phyloP scores from a whole-genome alignment of 306 rosid genomes.

The Medicago lupulina region DNA sequence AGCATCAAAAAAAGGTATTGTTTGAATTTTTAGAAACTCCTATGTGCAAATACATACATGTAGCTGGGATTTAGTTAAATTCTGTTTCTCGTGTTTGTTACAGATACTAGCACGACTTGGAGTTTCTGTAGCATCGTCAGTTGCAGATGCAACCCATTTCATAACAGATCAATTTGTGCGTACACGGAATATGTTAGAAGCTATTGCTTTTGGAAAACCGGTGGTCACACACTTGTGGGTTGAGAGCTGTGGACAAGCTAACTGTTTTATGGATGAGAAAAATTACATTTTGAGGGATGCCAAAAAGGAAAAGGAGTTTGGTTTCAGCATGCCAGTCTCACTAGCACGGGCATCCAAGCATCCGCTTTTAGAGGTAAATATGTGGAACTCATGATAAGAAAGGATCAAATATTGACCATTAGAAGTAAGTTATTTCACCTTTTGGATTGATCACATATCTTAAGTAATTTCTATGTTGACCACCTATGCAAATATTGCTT shows the following conservation, averaged over 20 bases:
- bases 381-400: neutral
- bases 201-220: constrained; percentile 87
- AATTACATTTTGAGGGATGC: constrained; percentile 74
- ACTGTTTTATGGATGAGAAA: constrained; percentile 87
- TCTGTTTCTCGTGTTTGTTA: constrained; percentile 44
- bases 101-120: constrained; percentile 82
- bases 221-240: constrained; percentile 97
- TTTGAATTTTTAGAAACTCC: constrained; percentile 23
- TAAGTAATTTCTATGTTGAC: constrained; percentile 8
- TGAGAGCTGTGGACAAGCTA: constrained; percentile 93
- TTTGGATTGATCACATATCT: constrained; percentile 13
- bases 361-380: constrained; percentile 77
- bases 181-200: constrained; percentile 91
- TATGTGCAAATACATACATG: constrained; percentile 5
- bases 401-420: constrained; percentile 27
- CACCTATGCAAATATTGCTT: constrained; percentile 17
- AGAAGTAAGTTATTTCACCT: constrained; percentile 1
- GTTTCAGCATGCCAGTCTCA: constrained; percentile 86
- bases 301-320: constrained; percentile 90
- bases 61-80: constrained; percentile 37
- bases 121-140: constrained; percentile 67
- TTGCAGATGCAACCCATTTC: constrained; percentile 90
- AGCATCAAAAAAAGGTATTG: constrained; percentile 88
- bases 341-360: constrained; percentile 66
- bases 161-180: constrained; percentile 88